These are phyloP conservation scores for Piloderma croceum DNA, from an alignment of 768 basidiomycete species.

Conservation along the genomic window DNA sequence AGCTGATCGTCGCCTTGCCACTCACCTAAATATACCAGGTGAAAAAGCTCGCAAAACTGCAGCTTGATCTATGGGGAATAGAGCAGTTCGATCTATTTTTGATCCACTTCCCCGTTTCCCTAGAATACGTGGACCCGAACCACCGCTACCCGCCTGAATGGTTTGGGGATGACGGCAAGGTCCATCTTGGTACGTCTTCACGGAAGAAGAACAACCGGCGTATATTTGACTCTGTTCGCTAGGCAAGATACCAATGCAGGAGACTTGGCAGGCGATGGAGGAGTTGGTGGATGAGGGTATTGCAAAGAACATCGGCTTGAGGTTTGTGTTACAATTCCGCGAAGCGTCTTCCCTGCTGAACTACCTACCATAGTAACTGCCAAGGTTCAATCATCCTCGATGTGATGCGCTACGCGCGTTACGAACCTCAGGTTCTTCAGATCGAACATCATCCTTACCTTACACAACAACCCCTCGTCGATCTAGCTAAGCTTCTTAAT, in stretches of 20 bases:
- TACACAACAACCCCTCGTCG: conserved; percentile 42
- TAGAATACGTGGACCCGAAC: conserved; percentile 72
- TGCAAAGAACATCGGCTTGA: conserved; percentile 75
- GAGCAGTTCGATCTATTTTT: conserved; percentile 80
- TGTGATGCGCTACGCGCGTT: conserved; percentile 71
- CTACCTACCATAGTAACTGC: conserved; percentile 52
- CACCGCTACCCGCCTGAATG: conserved; percentile 82
- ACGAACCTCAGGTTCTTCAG: conserved; percentile 52
- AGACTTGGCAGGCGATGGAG: conserved; percentile 86
- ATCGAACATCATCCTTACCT: conserved; percentile 56
- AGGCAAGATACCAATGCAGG: conserved; percentile 67
- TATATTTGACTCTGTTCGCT: conserved; percentile 4
- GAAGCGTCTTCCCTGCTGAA: neutral
- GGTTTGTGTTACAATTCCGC: conserved; percentile 32
- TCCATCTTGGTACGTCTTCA: conserved; percentile 48
- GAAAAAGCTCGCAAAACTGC: conserved; percentile 48
- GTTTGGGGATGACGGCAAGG: conserved; percentile 67
- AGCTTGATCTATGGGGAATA: conserved; percentile 77
- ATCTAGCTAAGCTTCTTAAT: conserved; percentile 37
- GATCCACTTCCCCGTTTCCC: conserved; percentile 81
- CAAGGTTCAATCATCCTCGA: conserved; percentile 69
- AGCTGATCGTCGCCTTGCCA: neutral
- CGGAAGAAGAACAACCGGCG: neutral
- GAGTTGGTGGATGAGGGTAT: conserved; percentile 64
- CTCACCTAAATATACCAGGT: conserved; percentile 32